Evolutionary conservation across 441 rosid genomes (phyloP).

Genomic region (Gossypium trilobum): DNA sequence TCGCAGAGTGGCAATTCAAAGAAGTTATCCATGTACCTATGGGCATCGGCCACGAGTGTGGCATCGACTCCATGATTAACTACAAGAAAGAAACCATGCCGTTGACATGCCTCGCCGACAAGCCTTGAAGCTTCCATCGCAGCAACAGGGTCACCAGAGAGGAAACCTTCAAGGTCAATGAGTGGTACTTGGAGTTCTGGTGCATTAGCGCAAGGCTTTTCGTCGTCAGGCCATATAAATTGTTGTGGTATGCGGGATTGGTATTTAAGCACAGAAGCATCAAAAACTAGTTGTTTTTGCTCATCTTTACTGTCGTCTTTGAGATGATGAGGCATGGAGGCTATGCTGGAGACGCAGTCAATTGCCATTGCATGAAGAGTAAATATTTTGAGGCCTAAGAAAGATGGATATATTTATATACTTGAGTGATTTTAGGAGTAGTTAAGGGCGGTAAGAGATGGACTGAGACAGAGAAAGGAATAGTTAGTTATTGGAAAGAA

Average conservation of each 20-base stretch:
- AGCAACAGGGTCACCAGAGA: conserved; percentile 44
- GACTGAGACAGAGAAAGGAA: background rate
- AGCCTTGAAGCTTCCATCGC: conserved; percentile 46
- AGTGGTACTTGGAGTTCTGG: conserved; percentile 65
- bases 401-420: background rate
- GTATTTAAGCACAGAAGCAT: conserved; percentile 47
- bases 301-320: conserved; percentile 19
- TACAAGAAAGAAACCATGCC: conserved; percentile 84
- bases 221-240: conserved; percentile 86
- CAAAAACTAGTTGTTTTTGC: conserved; percentile 41
- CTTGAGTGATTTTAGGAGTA: background rate
- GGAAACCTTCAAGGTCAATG: conserved; percentile 53
- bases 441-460: background rate
- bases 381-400: background rate
- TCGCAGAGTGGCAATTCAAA: conserved; percentile 66
- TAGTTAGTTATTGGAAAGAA: background rate
- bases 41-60: conserved; percentile 55
- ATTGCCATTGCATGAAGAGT: conserved; percentile 50
- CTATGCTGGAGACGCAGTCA: conserved; percentile 27
- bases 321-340: conserved; percentile 15
- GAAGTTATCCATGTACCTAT: conserved; percentile 49
- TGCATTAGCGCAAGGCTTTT: conserved; percentile 44
- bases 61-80: conserved; percentile 72
- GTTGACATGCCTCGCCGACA: conserved; percentile 64
- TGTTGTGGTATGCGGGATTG: conserved; percentile 53